Base-by-base conservation (phyloP, 75 land plant genomes). In the Cryptomeria japonica region DNA sequence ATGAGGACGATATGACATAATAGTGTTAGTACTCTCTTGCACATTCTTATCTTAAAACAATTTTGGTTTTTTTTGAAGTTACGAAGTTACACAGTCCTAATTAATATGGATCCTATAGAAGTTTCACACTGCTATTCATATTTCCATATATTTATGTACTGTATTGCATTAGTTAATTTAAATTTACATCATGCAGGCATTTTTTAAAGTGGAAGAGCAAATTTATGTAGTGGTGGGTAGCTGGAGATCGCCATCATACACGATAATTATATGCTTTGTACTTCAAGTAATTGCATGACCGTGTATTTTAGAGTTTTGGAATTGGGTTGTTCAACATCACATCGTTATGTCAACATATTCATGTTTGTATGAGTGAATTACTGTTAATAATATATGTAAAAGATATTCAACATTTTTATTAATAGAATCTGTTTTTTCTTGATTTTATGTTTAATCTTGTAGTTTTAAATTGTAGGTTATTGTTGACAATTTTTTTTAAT, bases 1-100 rank as follows among this genome's bases (percentile, higher is more conserved):
- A 94, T 85, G 96, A 95, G 82, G 55, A 95, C 90, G 95, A 95
- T 78, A 93, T 95, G 85, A 95, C 96, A 55, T 95, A 88, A 39
- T 49, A 80, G 51, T 82, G 84, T 28, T 13, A 14, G 34, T 82
- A 44, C 14, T 44, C 16, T 82, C 32, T 11, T 19, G 82, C 42
- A 3, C 46, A 22, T 9, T 12, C 44, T 39, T 79, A 39, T 38
- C 41, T 56, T 56, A 3, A 56, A 56, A 56, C 18, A 18, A 77
- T 36, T 38, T 37, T 18, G 18, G 18, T 16, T 6, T 39, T 44
- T 39, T 76, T 76, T 76, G 0, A 37, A 37, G 18, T 39, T 39
- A 25, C 19, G 28, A 79, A 79, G 46, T 25, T 79, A 8, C 44
- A 32, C 37, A 3, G 15, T 14, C 38, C 19, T 79, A 38, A 2